phyloP scores from a whole-genome alignment of 2,329 filamentous ascomycete species.

The Phyllosticta citriasiana region DNA sequence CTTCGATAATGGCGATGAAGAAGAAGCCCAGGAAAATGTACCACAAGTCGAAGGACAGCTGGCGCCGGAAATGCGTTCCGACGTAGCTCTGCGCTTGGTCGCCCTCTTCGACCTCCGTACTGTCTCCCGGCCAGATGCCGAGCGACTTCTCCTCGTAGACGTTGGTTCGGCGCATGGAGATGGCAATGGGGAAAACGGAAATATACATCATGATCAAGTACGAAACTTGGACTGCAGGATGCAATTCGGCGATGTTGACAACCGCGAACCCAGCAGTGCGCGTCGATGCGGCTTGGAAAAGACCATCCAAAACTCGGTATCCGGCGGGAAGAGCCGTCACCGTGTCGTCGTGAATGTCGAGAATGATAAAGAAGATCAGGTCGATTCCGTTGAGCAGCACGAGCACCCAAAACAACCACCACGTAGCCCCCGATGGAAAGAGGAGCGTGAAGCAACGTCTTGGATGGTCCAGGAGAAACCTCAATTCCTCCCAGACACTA shows the following conservation, averaged over 20 bases:
- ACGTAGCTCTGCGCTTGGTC: slow-evolving; percentile 63
- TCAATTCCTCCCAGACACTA: slow-evolving; percentile 77
- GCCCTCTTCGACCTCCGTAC: slow-evolving; percentile 30
- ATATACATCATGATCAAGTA: slow-evolving; percentile 99
- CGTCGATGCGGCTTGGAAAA: slow-evolving; percentile 84
- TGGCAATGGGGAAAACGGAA: slow-evolving; percentile 91
- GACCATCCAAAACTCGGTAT: slow-evolving; percentile 69
- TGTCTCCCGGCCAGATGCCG: slow-evolving; percentile 55
- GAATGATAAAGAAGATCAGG: slow-evolving; percentile 79
- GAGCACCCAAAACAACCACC: slow-evolving; percentile 90
- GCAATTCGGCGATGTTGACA: slow-evolving; percentile 65
- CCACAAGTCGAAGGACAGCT: slow-evolving; percentile 96
- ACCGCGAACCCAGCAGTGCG: slow-evolving; percentile 84
- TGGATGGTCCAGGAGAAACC: slow-evolving; percentile 86
- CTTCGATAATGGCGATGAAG: slow-evolving; percentile 83
- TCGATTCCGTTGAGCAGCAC: slow-evolving; percentile 75
- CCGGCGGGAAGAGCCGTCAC: slow-evolving; percentile 61
- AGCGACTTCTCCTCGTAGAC: slow-evolving; percentile 90
- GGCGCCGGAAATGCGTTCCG: slow-evolving; percentile 79
- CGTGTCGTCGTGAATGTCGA: slow-evolving; percentile 68
- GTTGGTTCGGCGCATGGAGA: slow-evolving; percentile 86
- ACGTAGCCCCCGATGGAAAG: slow-evolving; percentile 82
- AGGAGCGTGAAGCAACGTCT: slow-evolving; percentile 91
- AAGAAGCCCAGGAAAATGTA: slow-evolving; percentile 92
- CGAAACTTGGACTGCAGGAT: slow-evolving; percentile 85